Evolutionary conservation across 768 basidiomycete species (phyloP), one percentile per base, ranked within the genome.

Genomic region (Mycena albidolilacea): DNA sequence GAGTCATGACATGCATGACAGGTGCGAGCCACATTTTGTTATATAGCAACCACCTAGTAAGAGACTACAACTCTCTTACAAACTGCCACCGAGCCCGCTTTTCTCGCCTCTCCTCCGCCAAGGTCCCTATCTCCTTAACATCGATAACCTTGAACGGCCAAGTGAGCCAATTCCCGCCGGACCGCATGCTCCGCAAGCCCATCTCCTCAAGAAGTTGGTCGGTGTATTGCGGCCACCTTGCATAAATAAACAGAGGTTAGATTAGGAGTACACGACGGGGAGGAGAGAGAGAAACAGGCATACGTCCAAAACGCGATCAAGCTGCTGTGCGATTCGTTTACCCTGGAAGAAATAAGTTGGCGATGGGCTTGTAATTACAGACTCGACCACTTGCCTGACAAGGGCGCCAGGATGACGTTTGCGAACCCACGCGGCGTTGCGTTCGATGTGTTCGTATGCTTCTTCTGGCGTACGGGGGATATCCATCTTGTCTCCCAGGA

Each of bases 121-220:
- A 80, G 5, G 77, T 83, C 10, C 79, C 76, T 39, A 92, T 82
- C 75, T 92, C 91, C 5, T 84, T 79, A 23, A 85, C 41, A 17
- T 87, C 83, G 41, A 91, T 82, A 10, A 85, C 82, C 70, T 85
- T 86, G 83, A 93, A 91, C 0, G 87, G 84, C 91, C 91, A 93
- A 11, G 87, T 92, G 5, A 92, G 73, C 89, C 90, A 92, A 72
- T 88, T 91, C 17, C 92, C 90, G 2, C 91, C 90, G 43, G 88
- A 90, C 7, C 91, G 82, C 82, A 84, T 80, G 35, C 72, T 86
- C 0, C 72, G 84, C 23, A 92, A 75, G n/a, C 83, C 82, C 89
- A 93, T 90, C 71, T 92, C 92, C 5, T 88, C 88, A 59, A 92
- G 78, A 5, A 92, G 79, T 5, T 88, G 85, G 68, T 92, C 91